Percentiles rank a stretch among this genome's conserved stretches.
Conservation (phyloP, 2,329 filamentous ascomycete species). For the Exutisphaerella laricina region DNA sequence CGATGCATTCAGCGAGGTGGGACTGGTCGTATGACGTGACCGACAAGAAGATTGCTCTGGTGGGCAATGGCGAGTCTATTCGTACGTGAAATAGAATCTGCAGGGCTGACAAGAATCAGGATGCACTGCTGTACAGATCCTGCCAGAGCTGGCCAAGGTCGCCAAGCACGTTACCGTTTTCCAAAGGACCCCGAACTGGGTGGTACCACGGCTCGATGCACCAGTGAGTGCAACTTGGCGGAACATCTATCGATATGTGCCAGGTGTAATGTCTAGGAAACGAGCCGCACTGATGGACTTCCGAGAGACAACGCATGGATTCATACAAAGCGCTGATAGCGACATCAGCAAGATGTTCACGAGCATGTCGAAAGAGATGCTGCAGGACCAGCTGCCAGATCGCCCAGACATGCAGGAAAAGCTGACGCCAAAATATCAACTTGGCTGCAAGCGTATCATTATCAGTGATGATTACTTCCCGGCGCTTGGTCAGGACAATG, state of each 20-base stretch:
- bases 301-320: slow-evolving; percentile 46
- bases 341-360: slow-evolving; percentile 39
- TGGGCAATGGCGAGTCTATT: slow-evolving; percentile 49
- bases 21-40: slow-evolving; percentile 53
- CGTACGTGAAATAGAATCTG: not conserved
- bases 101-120: slow-evolving; percentile 34
- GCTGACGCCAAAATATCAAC: slow-evolving; percentile 49
- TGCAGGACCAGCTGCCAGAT: slow-evolving; percentile 44
- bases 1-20: slow-evolving; percentile 56
- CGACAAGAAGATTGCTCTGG: slow-evolving; percentile 53
- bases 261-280: slow-evolving; percentile 47
- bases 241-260: slow-evolving; percentile 46
- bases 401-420: slow-evolving; percentile 49
- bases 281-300: slow-evolving; percentile 51
- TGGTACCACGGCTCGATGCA: slow-evolving; percentile 49
- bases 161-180: slow-evolving; percentile 49
- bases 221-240: slow-evolving; percentile 41
- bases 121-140: slow-evolving; percentile 54
- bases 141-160: slow-evolving; percentile 51
- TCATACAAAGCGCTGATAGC: slow-evolving; percentile 40
- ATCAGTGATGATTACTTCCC: slow-evolving; percentile 54
- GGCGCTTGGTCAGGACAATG: slow-evolving; percentile 43
- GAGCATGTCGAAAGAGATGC: slow-evolving; percentile 33
- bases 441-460: slow-evolving; percentile 53
- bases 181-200: slow-evolving; percentile 56